Base-by-base conservation (phyloP, 306 rosid species). In the Ammopiptanthus mongolicus region DNA sequence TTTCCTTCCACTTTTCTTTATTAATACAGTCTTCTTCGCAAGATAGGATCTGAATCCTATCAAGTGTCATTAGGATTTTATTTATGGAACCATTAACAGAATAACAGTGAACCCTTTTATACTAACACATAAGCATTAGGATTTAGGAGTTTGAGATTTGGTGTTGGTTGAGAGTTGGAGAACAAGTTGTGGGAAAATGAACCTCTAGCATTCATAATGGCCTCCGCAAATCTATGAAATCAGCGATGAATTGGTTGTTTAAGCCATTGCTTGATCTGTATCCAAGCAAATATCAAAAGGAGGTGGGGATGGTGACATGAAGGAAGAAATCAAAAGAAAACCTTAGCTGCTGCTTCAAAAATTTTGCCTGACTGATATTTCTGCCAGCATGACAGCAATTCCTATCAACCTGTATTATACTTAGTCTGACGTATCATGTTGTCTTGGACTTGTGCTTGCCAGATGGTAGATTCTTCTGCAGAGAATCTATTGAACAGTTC, bases 11-110 rank as follows among this genome's bases (percentile, higher is more conserved):
- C n/a, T n/a, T n/a, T n/a, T n/a, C n/a, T n/a, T n/a, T n/a, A n/a
- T n/a, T n/a, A n/a, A n/a, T n/a, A n/a, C n/a, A n/a, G n/a, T n/a
- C n/a, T n/a, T n/a, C n/a, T n/a, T n/a, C n/a, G n/a, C n/a, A n/a
- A n/a, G n/a, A n/a, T n/a, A n/a, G n/a, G n/a, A n/a, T n/a, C n/a
- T n/a, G n/a, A n/a, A n/a, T n/a, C n/a, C n/a, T n/a, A 25, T 25
- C 12, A 23, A 47, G 7, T 69, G 73, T 39, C 47, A 44, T 51
- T 82, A 88, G 82, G 11, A 21, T 39, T 69, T 14, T 14, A 51
- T 61, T 59, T 48, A 7, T 61, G 39, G 36, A 42, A 8, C 8
- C 21, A 56, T 65, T 21, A 47, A 36, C 4, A 39, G 1, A 56
- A 58, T n/a, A 47, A 36, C 6, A 31, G 1, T 14, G 42, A 48